Conservation (phyloP, 306 rosid genomes). For the Rubus idaeus region DNA sequence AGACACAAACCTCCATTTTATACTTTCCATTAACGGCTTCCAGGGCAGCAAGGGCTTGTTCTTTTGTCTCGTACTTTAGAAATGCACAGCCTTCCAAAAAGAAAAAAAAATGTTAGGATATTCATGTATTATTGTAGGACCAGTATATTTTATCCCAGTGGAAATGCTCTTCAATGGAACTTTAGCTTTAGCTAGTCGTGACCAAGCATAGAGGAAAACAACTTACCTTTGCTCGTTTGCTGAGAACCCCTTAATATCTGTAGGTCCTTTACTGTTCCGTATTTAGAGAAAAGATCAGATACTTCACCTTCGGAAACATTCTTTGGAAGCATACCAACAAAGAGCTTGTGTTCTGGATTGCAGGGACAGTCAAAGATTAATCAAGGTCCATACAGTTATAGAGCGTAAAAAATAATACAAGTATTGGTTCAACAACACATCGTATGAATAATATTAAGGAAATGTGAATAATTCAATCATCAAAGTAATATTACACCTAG, state of each 20-base stretch:
- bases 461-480: conserved; percentile 25
- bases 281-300: conserved; percentile 65
- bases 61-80: conserved; percentile 91
- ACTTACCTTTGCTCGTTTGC: conserved; percentile 89
- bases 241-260: conserved; percentile 94
- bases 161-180: too few species aligned
- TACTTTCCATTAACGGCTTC: conserved; percentile 84
- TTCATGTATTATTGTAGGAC: conserved; percentile 10
- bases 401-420: conserved; percentile 15
- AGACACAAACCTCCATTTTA: conserved; percentile 84
- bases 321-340: conserved; percentile 98
- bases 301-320: conserved; percentile 83
- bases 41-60: conserved; percentile 85
- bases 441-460: conserved; percentile 17
- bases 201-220: neutral
- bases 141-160: neutral
- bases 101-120: conserved; percentile 16
- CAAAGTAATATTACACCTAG: conserved; percentile 58
- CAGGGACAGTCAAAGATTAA: conserved; percentile 26
- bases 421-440: conserved; percentile 21
- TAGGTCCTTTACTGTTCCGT: conserved; percentile 82
- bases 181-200: too few species aligned
- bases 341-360: conserved; percentile 87
- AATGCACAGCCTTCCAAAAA: conserved; percentile 82
- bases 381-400: conserved; percentile 22